Evolutionary conservation across 2,329 filamentous ascomycete species (phyloP).

Genomic region (Laburnicola sp.): DNA sequence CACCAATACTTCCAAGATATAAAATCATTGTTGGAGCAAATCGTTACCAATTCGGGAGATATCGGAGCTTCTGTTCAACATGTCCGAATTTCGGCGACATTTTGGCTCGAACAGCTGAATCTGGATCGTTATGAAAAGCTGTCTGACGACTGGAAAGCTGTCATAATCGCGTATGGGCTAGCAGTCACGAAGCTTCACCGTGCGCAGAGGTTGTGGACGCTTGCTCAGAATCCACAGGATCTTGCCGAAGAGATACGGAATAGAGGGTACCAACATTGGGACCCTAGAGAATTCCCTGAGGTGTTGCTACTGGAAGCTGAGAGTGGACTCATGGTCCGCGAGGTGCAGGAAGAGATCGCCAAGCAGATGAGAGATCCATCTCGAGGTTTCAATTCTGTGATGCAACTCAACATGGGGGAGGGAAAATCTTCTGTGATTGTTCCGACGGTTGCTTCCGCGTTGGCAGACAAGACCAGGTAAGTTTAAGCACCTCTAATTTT

Average conservation of each 20-base stretch:
- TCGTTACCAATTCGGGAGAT: slow-evolving; percentile 1
- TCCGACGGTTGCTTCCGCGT: slow-evolving; percentile 35
- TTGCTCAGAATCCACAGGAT: slow-evolving; percentile 20
- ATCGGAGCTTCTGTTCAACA: slow-evolving; percentile 11
- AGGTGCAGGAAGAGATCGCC: slow-evolving; percentile 62
- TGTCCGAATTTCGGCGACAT: slow-evolving; percentile 27
- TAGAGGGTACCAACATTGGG: slow-evolving; percentile 60
- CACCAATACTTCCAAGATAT: slow-evolving; percentile 14
- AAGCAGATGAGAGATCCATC: slow-evolving; percentile 54
- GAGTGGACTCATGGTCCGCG: slow-evolving; percentile 62
- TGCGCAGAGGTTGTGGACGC: slow-evolving; percentile 26
- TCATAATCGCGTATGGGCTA: slow-evolving; percentile 30
- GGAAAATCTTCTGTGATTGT: slow-evolving; percentile 41
- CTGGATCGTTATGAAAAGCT: slow-evolving; percentile 19
- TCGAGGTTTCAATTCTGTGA: slow-evolving; percentile 26
- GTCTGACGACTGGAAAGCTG: slow-evolving; percentile 24
- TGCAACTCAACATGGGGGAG: slow-evolving; percentile 44
- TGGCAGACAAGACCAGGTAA: slow-evolving; percentile 53
- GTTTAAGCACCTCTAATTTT: neutral
- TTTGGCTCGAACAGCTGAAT: slow-evolving; percentile 32
- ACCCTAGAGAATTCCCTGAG: slow-evolving; percentile 58
- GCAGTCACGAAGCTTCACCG: slow-evolving; percentile 36
- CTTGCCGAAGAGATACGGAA: slow-evolving; percentile 49
- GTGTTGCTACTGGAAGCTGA: slow-evolving; percentile 68
- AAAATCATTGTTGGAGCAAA: slow-evolving; percentile 3